Base-by-base conservation (phyloP, 2,329 filamentous ascomycete genomes). In the Colletotrichum sojae region DNA sequence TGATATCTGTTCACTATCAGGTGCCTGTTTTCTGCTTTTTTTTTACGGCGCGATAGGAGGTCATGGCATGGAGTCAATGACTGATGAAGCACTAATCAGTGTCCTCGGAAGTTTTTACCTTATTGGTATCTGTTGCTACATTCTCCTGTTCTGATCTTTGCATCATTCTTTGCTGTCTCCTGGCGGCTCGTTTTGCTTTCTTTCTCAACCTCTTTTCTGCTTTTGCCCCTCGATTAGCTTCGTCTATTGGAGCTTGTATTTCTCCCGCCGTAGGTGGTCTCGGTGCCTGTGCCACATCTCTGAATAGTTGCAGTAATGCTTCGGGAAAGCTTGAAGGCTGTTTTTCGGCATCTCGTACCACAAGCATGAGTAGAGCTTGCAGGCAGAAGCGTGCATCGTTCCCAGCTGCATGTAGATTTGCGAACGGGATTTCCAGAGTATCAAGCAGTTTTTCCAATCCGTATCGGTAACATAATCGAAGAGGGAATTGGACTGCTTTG, bases 381-480 rank as follows among this genome's bases (percentile, higher is more conserved):
- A 77, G 65, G 10, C 71, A 63, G 40, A 77, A 78, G 59, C 74
- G 71, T 10, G 75, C 75, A 52, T 78, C 75, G 40, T 78, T 78
- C 4, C 75, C 77, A 18, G 74, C 74, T 2, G 66, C 45, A 18
- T 76, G 74, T 16, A 76, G 65, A 12, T 59, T 22, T 20, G 57
- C 61, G 58, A 70, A 73, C 4, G 72, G 72, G 49, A 75, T 61
- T 13, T 67, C 39, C 15, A 75, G 55, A 31, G 67, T 46, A 5
- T 71, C 62, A 9, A 76, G 73, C 2, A 76, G 57, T 22, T 71
- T 69, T 52, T 69, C 63, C 15, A 76, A 57, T 36, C 68, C 71
- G 22, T 72, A 72, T 52, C 73, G 59, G 48, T 74, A 75, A 16
- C 56, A 71, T 48, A 77, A 66, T 49, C 73, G 64, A 5, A 76